Conservation (phyloP, 2,329 filamentous ascomycete species). For the Aspergillus hortae region DNA sequence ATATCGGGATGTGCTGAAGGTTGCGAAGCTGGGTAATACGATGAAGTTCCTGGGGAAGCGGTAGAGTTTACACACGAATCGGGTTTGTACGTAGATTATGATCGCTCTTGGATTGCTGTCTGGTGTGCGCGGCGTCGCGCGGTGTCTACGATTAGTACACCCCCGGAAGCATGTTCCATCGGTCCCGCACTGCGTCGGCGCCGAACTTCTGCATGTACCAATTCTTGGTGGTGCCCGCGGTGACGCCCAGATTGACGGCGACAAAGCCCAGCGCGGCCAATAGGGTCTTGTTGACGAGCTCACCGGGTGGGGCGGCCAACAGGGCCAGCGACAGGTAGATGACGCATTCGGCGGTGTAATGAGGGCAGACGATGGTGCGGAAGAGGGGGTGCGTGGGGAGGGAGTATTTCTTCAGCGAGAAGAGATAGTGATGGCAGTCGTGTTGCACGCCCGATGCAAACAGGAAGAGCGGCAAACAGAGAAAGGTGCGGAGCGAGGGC, state of each 20-base stretch:
- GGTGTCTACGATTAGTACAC: conserved; percentile 26
- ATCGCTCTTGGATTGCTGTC: background rate
- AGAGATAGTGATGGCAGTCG: conserved; percentile 67
- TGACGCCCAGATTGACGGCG: conserved; percentile 73
- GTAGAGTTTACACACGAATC: conserved; percentile 11
- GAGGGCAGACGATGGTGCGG: conserved; percentile 70
- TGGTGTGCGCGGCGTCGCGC: background rate
- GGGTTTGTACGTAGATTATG: background rate
- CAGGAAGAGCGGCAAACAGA: conserved; percentile 63
- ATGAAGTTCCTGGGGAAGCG: conserved; percentile 50
- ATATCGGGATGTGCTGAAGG: conserved; percentile 80
- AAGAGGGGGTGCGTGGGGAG: conserved; percentile 74
- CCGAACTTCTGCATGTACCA: conserved; percentile 83
- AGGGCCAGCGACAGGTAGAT: conserved; percentile 79
- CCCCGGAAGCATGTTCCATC: conserved; percentile 72
- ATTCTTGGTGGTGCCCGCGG: conserved; percentile 69
- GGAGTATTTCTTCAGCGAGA: conserved; percentile 74
- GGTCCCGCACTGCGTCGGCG: conserved; percentile 55
- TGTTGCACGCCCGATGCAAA: conserved; percentile 71
- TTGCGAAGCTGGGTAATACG: conserved; percentile 69
- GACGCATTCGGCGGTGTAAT: conserved; percentile 85
- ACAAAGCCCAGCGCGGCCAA: conserved; percentile 70
- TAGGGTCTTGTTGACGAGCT: conserved; percentile 68
- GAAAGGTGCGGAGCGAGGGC: conserved; percentile 50
- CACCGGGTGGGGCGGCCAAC: conserved; percentile 65